These are phyloP conservation scores for Glycine tomentella DNA, from an alignment of 306 rosid species.

Conservation along the genomic window DNA sequence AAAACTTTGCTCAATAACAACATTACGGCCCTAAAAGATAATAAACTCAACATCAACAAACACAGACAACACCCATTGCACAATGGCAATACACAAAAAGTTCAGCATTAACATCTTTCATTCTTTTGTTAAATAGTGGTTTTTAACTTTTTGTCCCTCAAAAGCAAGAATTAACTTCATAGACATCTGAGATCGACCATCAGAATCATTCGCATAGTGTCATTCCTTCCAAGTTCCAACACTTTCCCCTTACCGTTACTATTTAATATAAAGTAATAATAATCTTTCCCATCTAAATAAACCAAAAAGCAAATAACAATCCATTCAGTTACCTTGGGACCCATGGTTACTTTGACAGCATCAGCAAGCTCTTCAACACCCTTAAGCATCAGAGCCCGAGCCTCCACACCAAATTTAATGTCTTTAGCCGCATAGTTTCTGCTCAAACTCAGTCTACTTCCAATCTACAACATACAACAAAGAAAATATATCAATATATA, in stretches of 20 bases:
- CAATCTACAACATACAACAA: constrained; percentile 56
- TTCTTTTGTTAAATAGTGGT: neutral
- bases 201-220: too few species aligned
- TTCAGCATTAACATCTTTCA: neutral
- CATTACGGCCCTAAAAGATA: constrained; percentile 81
- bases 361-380: constrained; percentile 97
- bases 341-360: constrained; percentile 97
- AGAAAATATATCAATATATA: neutral
- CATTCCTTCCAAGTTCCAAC: too few species aligned
- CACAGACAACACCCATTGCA: neutral
- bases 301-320: too few species aligned
- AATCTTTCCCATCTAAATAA: too few species aligned
- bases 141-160: neutral
- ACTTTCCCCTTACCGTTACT: too few species aligned
- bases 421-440: constrained; percentile 95
- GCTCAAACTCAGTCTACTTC: constrained; percentile 71
- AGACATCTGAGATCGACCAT: neutral
- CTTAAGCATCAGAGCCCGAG: constrained; percentile 91
- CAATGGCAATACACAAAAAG: neutral
- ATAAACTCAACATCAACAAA: constrained; percentile 20
- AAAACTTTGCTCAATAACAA: constrained; percentile 89
- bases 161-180: neutral
- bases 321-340: constrained; percentile 70
- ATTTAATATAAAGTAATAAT: too few species aligned
- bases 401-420: constrained; percentile 91